These are phyloP conservation scores for Tritrichomonas musculus DNA, from an alignment of 208 protist genomes.

Conservation along the genomic window DNA sequence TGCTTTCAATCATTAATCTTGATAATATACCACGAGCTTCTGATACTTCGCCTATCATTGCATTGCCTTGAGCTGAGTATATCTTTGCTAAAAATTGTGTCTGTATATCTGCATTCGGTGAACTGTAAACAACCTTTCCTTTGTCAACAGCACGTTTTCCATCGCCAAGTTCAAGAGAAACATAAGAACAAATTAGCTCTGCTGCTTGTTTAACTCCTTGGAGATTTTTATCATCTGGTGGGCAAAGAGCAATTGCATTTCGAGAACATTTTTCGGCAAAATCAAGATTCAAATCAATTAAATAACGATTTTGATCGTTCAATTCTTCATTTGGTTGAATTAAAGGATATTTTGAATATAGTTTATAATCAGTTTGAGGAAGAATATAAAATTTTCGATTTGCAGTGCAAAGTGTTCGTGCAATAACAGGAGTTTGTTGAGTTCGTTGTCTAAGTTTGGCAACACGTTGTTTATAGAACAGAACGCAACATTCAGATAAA, in stretches of 20 bases:
- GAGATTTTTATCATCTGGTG: background rate
- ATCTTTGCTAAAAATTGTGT: background rate
- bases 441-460: background rate
- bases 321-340: no score
- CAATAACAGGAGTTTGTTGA: background rate
- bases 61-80: background rate
- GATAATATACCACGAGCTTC: background rate
- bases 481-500: background rate
- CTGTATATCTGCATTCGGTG: background rate
- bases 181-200: background rate
- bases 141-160: background rate
- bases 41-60: background rate
- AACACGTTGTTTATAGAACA: conserved; percentile 11
- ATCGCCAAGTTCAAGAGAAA: background rate
- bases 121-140: background rate
- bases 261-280: background rate
- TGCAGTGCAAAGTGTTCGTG: background rate
- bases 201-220: background rate
- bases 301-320: background rate
- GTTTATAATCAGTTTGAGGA: background rate
- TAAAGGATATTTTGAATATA: background rate
- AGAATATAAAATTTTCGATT: background rate
- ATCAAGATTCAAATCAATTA: background rate
- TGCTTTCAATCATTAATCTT: background rate
- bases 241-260: background rate